A percentile compares a stretch with the other conserved stretches of the same genome.
These are phyloP conservation scores for Pichiaceae sp. DNA, from an alignment of 1,139 yeast genomes.

Conservation along the genomic window DNA sequence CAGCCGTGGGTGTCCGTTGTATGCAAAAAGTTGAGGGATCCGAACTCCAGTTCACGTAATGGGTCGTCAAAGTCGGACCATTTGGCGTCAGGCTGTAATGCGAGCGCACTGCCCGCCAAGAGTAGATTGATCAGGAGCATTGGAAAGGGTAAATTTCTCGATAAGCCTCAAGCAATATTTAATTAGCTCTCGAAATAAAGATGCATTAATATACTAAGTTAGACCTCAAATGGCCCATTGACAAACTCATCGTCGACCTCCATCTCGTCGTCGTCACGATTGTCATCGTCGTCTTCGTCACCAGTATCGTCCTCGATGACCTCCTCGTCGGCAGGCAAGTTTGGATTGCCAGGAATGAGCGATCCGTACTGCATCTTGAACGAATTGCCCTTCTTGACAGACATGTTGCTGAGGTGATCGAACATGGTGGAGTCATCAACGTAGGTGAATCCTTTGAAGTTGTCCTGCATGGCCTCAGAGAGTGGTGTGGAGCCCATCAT, in stretches of 20 bases:
- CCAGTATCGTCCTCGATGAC: conserved; percentile 70
- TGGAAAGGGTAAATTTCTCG: background rate
- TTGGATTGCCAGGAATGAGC: conserved; percentile 70
- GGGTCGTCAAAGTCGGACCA: conserved; percentile 21
- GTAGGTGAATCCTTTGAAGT: conserved; percentile 91
- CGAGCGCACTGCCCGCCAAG: background rate
- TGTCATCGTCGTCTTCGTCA: conserved; percentile 45
- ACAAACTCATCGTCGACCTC: conserved; percentile 70
- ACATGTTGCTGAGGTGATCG: conserved; percentile 49
- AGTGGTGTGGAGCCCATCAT: conserved; percentile 71
- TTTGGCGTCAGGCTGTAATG: conserved; percentile 9
- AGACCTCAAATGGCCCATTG: conserved; percentile 82
- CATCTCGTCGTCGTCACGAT: conserved; percentile 35
- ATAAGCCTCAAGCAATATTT: background rate
- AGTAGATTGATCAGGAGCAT: background rate
- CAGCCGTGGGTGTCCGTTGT: conserved; percentile 97
- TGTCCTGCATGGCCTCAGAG: conserved; percentile 91
- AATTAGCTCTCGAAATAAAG: background rate
- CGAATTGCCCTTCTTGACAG: conserved; percentile 30
- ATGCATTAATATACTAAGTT: conserved; percentile 8
- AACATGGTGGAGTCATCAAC: conserved; percentile 90
- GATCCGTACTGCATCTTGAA: conserved; percentile 50
- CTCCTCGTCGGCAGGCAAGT: conserved; percentile 74
- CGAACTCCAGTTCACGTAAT: conserved; percentile 48
- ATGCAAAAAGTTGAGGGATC: conserved; percentile 73